Evolutionary conservation across 495 filamentous ascomycete species (phyloP), one percentile per base, ranked within the genome.

Genomic region (Darksidea phi): DNA sequence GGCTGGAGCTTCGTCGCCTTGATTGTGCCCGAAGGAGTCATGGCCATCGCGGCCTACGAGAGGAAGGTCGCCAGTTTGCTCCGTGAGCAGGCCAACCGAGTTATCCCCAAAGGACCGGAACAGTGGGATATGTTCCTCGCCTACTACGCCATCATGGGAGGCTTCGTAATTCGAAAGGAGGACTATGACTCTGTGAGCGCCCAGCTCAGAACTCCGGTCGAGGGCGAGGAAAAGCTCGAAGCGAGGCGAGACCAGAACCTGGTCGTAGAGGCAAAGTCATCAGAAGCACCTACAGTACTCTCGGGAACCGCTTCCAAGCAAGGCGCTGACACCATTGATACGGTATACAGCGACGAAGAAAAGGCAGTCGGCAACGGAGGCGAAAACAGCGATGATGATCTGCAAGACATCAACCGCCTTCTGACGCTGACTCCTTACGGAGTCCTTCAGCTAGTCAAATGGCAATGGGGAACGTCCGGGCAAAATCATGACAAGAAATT

Each of bases 81-180:
- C 36, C 28, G 1, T 15, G 17, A 41, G 12, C 2, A 11, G 11
- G 24, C 43, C 3, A 26, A 25, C 32, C 17, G 15, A 2, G 28
- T 24, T 8, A 28, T 50, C 48, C 6, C 5, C 48, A 17, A 50
- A 8, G 23, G 17, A 21, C n/a, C 15, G 12, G 7, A 55, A 15
- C 15, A 43, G 36, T 55, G 52, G 52, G 52, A 55, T 42, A 55
- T 42, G 32, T 2, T 43, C 2, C 28, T 55, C 2, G 34, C 34
- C 36, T 55, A 55, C 38, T 55, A 55, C 52, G 52, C 34, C 52
- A 55, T 55, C 34, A 55, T 55, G 34, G 52, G 52, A 8, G 52
- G 52, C 52, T 55, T 55, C 52, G 52, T 42, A 4, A 41, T 55
- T 8, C 18, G 10, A 7, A 38, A 38, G 15, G 15, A 15, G 8